phyloP scores from a whole-genome alignment of 768 basidiomycete species.

The Gloeostereum incarnatum region DNA sequence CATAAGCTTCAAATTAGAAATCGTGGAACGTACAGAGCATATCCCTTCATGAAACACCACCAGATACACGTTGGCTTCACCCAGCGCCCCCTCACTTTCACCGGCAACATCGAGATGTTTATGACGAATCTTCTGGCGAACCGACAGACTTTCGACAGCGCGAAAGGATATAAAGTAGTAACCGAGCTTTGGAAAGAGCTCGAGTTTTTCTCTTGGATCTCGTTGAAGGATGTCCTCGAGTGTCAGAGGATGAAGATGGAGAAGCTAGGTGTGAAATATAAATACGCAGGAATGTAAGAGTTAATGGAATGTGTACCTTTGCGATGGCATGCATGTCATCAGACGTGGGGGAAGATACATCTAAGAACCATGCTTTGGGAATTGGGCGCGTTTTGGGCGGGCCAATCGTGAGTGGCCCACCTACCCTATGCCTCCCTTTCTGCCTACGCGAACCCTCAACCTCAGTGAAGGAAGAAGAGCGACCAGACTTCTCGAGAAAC shows the following conservation, averaged over 20 bases:
- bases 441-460: slow-evolving; percentile 15
- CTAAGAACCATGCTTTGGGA: slow-evolving; percentile 80
- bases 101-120: slow-evolving; percentile 9
- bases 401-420: slow-evolving; percentile 1
- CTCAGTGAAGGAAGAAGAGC: slow-evolving; percentile 20
- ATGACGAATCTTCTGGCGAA: slow-evolving; percentile 28
- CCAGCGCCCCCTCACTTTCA: slow-evolving; percentile 36
- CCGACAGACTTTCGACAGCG: slow-evolving; percentile 55
- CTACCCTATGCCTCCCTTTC: slow-evolving; percentile 41
- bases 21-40: slow-evolving; percentile 43
- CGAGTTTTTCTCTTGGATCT: slow-evolving; percentile 88
- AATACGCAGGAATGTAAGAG: not conserved
- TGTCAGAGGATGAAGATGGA: slow-evolving; percentile 87
- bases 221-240: slow-evolving; percentile 89
- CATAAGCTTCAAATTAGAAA: not conserved
- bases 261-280: slow-evolving; percentile 35
- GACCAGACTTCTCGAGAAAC: slow-evolving; percentile 14
- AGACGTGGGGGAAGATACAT: slow-evolving; percentile 81
- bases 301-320: slow-evolving; percentile 39
- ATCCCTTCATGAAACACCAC: slow-evolving; percentile 87
- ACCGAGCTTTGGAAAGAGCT: slow-evolving; percentile 77
- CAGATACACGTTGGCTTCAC: slow-evolving; percentile 81
- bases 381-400: slow-evolving; percentile 4
- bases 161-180: slow-evolving; percentile 90
- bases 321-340: slow-evolving; percentile 82